A percentile compares a stretch with the other conserved stretches of the same genome.
These are phyloP conservation scores for Dactylella cylindrospora DNA, from an alignment of 2,329 filamentous ascomycete species.

Conservation along the genomic window DNA sequence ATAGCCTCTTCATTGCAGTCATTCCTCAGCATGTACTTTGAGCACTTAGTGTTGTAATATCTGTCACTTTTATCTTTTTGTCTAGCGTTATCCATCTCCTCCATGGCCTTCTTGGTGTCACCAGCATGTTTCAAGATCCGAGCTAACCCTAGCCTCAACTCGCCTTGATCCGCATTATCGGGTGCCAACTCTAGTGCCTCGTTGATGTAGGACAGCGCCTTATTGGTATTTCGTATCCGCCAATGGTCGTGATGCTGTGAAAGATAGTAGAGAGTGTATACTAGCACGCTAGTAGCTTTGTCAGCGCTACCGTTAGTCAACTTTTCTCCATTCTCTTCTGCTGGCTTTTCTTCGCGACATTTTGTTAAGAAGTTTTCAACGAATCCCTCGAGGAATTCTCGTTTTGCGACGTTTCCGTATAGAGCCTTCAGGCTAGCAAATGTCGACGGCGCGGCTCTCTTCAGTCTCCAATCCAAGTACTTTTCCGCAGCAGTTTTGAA, in stretches of 20 bases:
- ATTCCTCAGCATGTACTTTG: constrained; percentile 93
- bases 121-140: constrained; percentile 91
- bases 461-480: constrained; percentile 81
- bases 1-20: constrained; percentile 84
- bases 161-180: constrained; percentile 65
- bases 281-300: constrained; percentile 60
- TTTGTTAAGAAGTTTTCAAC: constrained; percentile 74
- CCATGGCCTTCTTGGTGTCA: constrained; percentile 74
- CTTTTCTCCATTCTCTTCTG: constrained; percentile 54
- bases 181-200: constrained; percentile 77
- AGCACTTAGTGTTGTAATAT: constrained; percentile 97
- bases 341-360: constrained; percentile 51
- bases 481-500: constrained; percentile 75
- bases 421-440: constrained; percentile 96
- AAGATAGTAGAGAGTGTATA: constrained; percentile 85
- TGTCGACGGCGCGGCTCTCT: constrained; percentile 90
- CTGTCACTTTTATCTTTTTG: constrained; percentile 84
- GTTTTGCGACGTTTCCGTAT: constrained; percentile 77
- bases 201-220: constrained; percentile 79
- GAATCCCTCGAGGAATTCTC: constrained; percentile 70
- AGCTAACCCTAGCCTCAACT: constrained; percentile 93
- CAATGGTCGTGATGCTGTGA: constrained; percentile 97
- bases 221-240: constrained; percentile 77
- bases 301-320: constrained; percentile 57
- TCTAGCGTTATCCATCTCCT: constrained; percentile 84